Base-by-base conservation (phyloP, 352 stramenopile genomes). In the Aphanomyces euteiches region DNA sequence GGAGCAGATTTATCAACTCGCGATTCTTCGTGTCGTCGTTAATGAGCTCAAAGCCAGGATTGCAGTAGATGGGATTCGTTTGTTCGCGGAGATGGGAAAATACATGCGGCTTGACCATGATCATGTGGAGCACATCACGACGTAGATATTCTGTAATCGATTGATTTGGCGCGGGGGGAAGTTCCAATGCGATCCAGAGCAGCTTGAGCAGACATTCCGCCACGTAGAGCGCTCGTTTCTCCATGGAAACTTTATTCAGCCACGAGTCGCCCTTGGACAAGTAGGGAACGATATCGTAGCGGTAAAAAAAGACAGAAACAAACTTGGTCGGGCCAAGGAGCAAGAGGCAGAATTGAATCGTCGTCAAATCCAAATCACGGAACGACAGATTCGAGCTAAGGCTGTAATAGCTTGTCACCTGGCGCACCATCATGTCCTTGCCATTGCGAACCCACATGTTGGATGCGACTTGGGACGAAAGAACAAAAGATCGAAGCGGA, bases 361-460 rank as follows among this genome's bases (percentile, higher is more conserved):
- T 72, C 36, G 91, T 85, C 1, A 95, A 53, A 56, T 94, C 87
- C 15, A 93, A 61, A 47, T 95, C 87, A 5, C 85, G 78, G 15
- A 92, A 67, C 41, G 59, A 67, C 4, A 40, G 59, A 45, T 67
- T 67, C 15, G 41, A 67, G n/a, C 59, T 50, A n/a, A 67, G 41
- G 59, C 43, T 67, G 59, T 81, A 88, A 69, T 95, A 95, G 40
- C 90, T 89, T 6, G 90, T 70, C 77, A 90, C 79, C 50, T 95
- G 87, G 7, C 84, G 85, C 60, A 90, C 77, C 59, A 67, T 67
- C 84, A 95, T 90, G 45, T 83, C 88, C 61, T 92, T 84, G 0
- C 87, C 87, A 69, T 95, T 95, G 56, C 87, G 85, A 37, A 95
- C 90, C 87, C 87, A 95, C 7, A 95, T 57, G 3, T 85, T 84